Evolutionary conservation across 164 flowering plant genomes (phyloP).

Genomic region (Nelumbo lutea): DNA sequence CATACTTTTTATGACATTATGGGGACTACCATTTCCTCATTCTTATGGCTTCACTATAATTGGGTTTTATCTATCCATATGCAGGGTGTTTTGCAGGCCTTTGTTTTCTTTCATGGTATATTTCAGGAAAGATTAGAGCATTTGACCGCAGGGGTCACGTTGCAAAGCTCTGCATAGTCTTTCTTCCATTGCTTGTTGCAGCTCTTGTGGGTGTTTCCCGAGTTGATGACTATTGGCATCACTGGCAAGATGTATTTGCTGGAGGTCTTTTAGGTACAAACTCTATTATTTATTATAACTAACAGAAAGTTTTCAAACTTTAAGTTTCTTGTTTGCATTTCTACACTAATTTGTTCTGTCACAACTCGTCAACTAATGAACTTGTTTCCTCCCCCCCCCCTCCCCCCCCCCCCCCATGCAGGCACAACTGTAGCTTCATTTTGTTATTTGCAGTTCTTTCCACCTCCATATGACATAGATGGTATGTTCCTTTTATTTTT

Average conservation of each 20-base stretch:
- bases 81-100: conserved; percentile 86
- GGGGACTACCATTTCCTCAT: no score
- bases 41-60: conserved; percentile 2
- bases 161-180: conserved; percentile 60
- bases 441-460: conserved; percentile 86
- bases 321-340: background rate
- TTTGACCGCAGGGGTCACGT: conserved; percentile 68
- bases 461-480: conserved; percentile 64
- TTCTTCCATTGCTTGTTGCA: conserved; percentile 57
- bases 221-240: conserved; percentile 77
- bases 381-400: no score
- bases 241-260: conserved; percentile 21
- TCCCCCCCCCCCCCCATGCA: conserved; percentile 15
- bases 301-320: background rate
- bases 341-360: no score
- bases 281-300: background rate
- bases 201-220: conserved; percentile 66
- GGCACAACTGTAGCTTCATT: conserved; percentile 55
- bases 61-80: conserved; percentile 6
- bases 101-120: conserved; percentile 48
- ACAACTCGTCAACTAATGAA: no score
- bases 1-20: no score
- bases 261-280: conserved; percentile 60
- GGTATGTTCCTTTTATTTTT: conserved; percentile 23
- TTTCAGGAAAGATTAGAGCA: conserved; percentile 60